phyloP scores from a whole-genome alignment of 1,284 basidiomycete genomes.

The Tetrapyrgos nigripes region DNA sequence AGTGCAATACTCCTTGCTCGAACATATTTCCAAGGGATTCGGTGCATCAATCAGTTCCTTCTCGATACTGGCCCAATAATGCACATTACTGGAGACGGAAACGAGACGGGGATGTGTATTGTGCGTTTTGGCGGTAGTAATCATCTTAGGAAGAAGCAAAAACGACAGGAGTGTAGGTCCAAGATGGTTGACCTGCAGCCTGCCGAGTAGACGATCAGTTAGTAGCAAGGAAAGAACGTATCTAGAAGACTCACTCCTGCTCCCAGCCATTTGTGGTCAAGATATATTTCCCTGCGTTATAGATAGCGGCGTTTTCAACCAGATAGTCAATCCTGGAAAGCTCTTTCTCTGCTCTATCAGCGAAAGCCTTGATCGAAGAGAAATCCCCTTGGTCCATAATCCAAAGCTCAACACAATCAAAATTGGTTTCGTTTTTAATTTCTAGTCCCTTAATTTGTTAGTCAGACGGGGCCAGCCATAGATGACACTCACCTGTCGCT shows the following conservation, averaged over 20 bases:
- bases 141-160: constrained; percentile 8
- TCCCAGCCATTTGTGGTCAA: constrained; percentile 46
- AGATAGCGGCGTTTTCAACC: constrained; percentile 44
- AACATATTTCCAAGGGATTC: constrained; percentile 35
- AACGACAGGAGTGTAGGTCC: not conserved
- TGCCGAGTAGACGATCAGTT: not conserved
- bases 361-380: constrained; percentile 38
- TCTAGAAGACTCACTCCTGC: constrained; percentile 35
- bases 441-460: not conserved
- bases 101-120: constrained; percentile 1
- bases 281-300: constrained; percentile 17
- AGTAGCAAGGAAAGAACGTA: not conserved
- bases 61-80: not conserved
- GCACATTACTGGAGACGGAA: not conserved
- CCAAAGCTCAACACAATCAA: constrained; percentile 39
- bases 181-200: constrained; percentile 6
- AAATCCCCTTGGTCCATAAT: constrained; percentile 39
- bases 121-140: not conserved
- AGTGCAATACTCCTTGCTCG: constrained; percentile 33
- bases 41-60: constrained; percentile 30
- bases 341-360: constrained; percentile 35
- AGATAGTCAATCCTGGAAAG: constrained; percentile 45
- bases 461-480: not conserved
- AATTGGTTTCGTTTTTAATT: constrained; percentile 35
- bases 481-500: constrained; percentile 20